phyloP scores from a whole-genome alignment of 768 basidiomycete genomes.

The Phaeotremella fagi region DNA sequence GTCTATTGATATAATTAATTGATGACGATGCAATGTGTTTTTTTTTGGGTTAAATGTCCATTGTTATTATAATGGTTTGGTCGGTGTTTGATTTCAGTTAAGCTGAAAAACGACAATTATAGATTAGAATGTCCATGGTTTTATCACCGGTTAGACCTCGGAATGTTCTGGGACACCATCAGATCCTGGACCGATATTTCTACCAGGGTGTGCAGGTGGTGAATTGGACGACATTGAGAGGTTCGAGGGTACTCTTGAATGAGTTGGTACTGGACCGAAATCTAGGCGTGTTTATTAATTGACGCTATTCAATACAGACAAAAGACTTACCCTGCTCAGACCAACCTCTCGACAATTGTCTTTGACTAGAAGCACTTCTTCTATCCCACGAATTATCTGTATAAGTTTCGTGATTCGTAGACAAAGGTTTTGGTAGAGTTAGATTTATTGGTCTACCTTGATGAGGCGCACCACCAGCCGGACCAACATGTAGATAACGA shows the following conservation, averaged over 20 bases:
- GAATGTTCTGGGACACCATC: background rate
- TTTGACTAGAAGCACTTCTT: background rate
- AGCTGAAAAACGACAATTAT: too few relatives aligned
- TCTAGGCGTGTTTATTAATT: background rate
- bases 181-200: background rate
- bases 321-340: background rate
- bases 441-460: constrained; percentile 33
- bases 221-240: constrained; percentile 1
- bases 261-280: background rate
- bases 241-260: constrained; percentile 2
- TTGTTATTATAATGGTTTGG: background rate
- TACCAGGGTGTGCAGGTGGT: background rate
- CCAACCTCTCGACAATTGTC: background rate
- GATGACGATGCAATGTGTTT: too few relatives aligned
- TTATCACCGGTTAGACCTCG: background rate
- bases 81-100: too few relatives aligned
- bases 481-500: constrained; percentile 24
- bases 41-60: background rate
- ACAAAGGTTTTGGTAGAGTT: constrained; percentile 16
- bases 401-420: background rate
- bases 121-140: too few relatives aligned
- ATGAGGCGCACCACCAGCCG: constrained; percentile 30
- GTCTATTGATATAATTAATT: background rate
- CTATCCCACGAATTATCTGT: background rate
- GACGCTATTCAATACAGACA: background rate